These are phyloP conservation scores for Corymbia maculata DNA, from an alignment of 345 rosid species.

Conservation along the genomic window DNA sequence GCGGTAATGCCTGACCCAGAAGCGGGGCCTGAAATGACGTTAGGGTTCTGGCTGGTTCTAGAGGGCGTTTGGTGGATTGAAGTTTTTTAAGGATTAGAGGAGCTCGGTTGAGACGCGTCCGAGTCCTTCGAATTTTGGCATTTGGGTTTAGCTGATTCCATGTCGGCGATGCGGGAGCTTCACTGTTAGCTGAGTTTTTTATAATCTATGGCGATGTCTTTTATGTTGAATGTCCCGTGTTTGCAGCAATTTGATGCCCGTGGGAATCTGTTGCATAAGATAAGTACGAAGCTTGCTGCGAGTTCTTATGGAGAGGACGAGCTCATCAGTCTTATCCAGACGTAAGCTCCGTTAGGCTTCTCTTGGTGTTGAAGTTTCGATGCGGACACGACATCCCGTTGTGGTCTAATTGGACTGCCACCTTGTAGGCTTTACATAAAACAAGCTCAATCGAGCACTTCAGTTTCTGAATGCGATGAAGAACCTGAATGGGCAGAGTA, in stretches of 20 bases:
- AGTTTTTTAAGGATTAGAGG: neutral
- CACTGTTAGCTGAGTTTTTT: neutral
- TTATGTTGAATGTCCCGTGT: neutral
- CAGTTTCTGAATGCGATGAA: slow-evolving; percentile 40
- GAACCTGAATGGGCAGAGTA: slow-evolving; percentile 87
- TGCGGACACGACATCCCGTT: neutral
- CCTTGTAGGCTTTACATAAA: slow-evolving; percentile 64
- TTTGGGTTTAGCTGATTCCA: neutral
- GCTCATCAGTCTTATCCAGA: slow-evolving; percentile 80
- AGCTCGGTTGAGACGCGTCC: neutral
- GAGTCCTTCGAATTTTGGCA: neutral
- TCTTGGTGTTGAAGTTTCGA: neutral
- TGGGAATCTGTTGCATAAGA: slow-evolving; percentile 60
- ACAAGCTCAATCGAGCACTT: slow-evolving; percentile 52
- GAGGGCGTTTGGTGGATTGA: neutral
- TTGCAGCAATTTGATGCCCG: slow-evolving; percentile 80
- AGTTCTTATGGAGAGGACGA: slow-evolving; percentile 85
- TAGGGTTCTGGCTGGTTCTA: neutral
- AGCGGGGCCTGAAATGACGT: neutral
- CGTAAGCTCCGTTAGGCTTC: slow-evolving; percentile 32
- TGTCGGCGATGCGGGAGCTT: neutral
- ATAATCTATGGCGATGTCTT: neutral
- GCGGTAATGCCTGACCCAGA: neutral
- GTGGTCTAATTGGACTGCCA: neutral
- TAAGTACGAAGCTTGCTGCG: slow-evolving; percentile 63